Conservation (phyloP, 2,329 filamentous ascomycete genomes). For the Fusarium sp. region DNA sequence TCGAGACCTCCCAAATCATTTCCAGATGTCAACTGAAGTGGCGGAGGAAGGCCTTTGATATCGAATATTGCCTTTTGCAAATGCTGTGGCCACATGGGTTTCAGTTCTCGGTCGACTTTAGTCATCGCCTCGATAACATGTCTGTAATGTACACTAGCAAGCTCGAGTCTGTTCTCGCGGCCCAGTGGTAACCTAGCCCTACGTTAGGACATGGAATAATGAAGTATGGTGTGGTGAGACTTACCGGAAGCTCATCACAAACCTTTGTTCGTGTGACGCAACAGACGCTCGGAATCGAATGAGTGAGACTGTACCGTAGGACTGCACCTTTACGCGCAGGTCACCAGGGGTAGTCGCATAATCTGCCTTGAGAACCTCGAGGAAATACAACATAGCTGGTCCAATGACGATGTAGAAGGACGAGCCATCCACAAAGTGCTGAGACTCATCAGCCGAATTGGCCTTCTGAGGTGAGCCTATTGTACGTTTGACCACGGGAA, state of each 20-base stretch:
- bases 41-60: constrained; percentile 61
- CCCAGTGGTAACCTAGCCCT: constrained; percentile 53
- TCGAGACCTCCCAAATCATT: constrained; percentile 65
- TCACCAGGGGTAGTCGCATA: constrained; percentile 55
- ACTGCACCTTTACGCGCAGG: constrained; percentile 59
- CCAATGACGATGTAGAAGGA: constrained; percentile 66
- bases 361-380: constrained; percentile 60
- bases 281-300: constrained; percentile 62
- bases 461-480: constrained; percentile 53
- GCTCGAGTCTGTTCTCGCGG: constrained; percentile 57
- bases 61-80: constrained; percentile 64
- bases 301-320: constrained; percentile 63
- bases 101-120: constrained; percentile 64
- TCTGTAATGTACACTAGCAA: constrained; percentile 64
- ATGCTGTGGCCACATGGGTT: constrained; percentile 67
- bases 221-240: constrained; percentile 19
- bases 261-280: constrained; percentile 63
- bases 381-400: constrained; percentile 62
- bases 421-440: constrained; percentile 59
- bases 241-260: constrained; percentile 65
- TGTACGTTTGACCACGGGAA: constrained; percentile 62
- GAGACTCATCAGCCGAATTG: constrained; percentile 54
- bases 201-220: constrained; percentile 12
- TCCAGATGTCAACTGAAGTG: constrained; percentile 63
- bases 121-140: constrained; percentile 64